These are phyloP conservation scores for Neonectria neomacrospora DNA, from an alignment of 2,329 filamentous ascomycete genomes.

Conservation along the genomic window DNA sequence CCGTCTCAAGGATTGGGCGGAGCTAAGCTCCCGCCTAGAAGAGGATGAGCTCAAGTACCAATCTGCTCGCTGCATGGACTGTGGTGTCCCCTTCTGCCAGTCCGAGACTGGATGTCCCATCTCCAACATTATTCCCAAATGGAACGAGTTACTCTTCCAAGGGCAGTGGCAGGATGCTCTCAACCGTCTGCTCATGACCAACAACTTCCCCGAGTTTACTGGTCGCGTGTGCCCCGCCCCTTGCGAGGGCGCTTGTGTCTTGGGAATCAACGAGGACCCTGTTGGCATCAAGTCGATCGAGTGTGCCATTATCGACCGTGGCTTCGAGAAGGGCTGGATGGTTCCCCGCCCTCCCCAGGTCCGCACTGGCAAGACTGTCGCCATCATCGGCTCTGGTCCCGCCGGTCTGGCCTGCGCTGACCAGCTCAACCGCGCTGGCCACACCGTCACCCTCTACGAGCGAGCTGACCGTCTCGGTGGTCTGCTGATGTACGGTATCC, in stretches of 20 bases:
- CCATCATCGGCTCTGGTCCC: slow-evolving; percentile 91
- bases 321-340: slow-evolving; percentile 99
- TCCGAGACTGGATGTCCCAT: slow-evolving; percentile 96
- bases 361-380: slow-evolving; percentile 88
- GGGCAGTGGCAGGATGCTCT: slow-evolving; percentile 91
- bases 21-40: slow-evolving; percentile 86
- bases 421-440: slow-evolving; percentile 93
- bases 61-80: slow-evolving; percentile 97
- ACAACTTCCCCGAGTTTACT: slow-evolving; percentile 98
- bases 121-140: slow-evolving; percentile 97
- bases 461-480: slow-evolving; percentile 90
- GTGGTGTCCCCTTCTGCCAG: slow-evolving; percentile 97
- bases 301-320: slow-evolving; percentile 96
- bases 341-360: slow-evolving; percentile 80
- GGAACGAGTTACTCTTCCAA: slow-evolving; percentile 84
- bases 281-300: slow-evolving; percentile 99
- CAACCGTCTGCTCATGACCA: slow-evolving; percentile 92
- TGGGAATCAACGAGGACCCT: slow-evolving; percentile 96
- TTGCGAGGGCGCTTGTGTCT: slow-evolving; percentile 94
- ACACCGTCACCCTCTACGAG: slow-evolving; percentile 91
- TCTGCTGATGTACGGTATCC: slow-evolving; percentile 97
- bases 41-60: slow-evolving; percentile 98
- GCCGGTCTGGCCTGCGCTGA: slow-evolving; percentile 91
- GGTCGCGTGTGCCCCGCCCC: slow-evolving; percentile 96
- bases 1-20: slow-evolving; percentile 91